A percentile compares a stretch with the other conserved stretches of the same genome.
Evolutionary conservation across 805 yeast species (phyloP).

Genomic region (Priceomyces medius): DNA sequence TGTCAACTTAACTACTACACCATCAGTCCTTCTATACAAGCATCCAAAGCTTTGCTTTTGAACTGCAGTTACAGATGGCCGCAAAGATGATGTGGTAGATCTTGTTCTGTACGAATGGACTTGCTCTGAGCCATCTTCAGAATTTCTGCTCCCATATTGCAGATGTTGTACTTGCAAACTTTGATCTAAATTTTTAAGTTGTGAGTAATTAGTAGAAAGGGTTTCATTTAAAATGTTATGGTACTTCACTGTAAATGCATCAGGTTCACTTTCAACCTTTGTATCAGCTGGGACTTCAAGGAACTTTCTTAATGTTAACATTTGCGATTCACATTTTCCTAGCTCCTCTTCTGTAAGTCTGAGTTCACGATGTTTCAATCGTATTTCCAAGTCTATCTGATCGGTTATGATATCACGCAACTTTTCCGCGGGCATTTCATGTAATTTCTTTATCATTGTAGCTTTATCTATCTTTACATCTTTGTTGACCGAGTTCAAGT

Average conservation of each 20-base stretch:
- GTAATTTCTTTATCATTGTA: slow-evolving; percentile 9
- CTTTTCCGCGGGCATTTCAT: slow-evolving; percentile 23
- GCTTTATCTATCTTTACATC: slow-evolving; percentile 5
- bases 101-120: slow-evolving; percentile 44
- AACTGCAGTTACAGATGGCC: slow-evolving; percentile 46
- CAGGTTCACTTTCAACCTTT: slow-evolving; percentile 43
- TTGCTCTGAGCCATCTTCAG: slow-evolving; percentile 6
- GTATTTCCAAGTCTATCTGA: slow-evolving; percentile 58
- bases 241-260: slow-evolving; percentile 44
- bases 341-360: slow-evolving; percentile 52
- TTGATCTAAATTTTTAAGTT: slow-evolving; percentile 6
- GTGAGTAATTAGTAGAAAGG: slow-evolving; percentile 32
- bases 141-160: not conserved
- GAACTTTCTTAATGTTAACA: slow-evolving; percentile 49
- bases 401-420: slow-evolving; percentile 36
- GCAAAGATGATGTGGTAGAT: slow-evolving; percentile 51
- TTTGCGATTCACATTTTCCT: slow-evolving; percentile 56
- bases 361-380: slow-evolving; percentile 58
- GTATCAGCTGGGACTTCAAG: slow-evolving; percentile 41
- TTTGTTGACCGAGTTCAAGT: not conserved
- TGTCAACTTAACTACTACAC: slow-evolving; percentile 62
- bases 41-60: slow-evolving; percentile 40
- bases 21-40: slow-evolving; percentile 67
- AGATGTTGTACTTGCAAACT: not conserved
- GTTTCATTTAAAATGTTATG: slow-evolving; percentile 35